phyloP scores from a whole-genome alignment of 768 basidiomycete species.

The Lanmaoa pseudosensibilis region DNA sequence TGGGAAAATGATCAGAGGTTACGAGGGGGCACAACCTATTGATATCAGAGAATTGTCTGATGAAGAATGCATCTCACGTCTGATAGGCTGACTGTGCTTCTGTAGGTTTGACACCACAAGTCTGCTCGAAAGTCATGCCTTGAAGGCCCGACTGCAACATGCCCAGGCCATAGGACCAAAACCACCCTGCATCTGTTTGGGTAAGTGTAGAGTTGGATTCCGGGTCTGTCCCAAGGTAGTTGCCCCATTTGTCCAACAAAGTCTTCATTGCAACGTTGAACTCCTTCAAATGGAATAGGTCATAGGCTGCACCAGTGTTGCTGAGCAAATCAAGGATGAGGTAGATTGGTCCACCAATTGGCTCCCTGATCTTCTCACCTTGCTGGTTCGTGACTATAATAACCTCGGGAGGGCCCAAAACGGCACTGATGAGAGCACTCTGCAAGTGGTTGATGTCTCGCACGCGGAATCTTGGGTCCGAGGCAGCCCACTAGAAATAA shows the following conservation, averaged over 20 bases:
- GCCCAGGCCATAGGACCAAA: no score
- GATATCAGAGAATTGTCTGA: conserved; percentile 21
- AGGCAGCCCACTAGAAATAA: background rate
- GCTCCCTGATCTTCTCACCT: conserved; percentile 11
- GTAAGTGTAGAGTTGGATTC: no score
- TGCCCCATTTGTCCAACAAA: conserved; percentile 3
- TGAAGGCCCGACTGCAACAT: no score
- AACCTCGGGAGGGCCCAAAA: background rate
- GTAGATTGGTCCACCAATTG: conserved; percentile 20
- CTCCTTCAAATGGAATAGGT: conserved; percentile 8
- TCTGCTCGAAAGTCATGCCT: no score
- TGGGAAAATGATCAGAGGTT: no score
- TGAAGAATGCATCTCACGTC: no score
- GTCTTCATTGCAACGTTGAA: conserved; percentile 2
- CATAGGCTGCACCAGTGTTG: conserved; percentile 22
- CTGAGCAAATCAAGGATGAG: conserved; percentile 22
- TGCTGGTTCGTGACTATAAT: background rate
- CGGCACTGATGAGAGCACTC: background rate
- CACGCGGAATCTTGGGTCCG: background rate
- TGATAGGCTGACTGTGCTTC: no score
- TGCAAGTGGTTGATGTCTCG: background rate
- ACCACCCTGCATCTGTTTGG: no score
- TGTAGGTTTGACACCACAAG: no score
- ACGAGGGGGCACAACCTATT: no score
- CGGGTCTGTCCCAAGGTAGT: background rate